Evolutionary conservation across 2,329 filamentous ascomycete genomes (phyloP), one percentile per base, ranked within the genome.

Genomic region (Stagonosporopsis cucurbitacearum): DNA sequence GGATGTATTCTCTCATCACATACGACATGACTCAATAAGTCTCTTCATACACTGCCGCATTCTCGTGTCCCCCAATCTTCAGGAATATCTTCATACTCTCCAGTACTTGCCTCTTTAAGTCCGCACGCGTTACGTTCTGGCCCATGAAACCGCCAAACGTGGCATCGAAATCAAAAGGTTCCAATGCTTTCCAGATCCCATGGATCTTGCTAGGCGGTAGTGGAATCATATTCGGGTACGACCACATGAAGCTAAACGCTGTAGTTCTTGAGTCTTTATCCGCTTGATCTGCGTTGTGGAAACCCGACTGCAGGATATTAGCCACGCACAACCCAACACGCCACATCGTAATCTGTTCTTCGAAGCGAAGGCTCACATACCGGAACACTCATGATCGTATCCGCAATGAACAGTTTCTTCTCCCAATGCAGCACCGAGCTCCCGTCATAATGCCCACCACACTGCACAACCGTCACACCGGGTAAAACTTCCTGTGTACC

Each of bases 381-480:
- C 0, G 89, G 88, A 3, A 89, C 88, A 22, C 87, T 89, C 61
- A 91, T 81, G 43, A 95, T 82, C 3, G 89, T 91, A 75, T 96
- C 91, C 6, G 91, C 90, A 54, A 92, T 82, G 56, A 94, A 82
- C n/a, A 95, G 75, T 37, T 69, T 73, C 45, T 50, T 54, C 37
- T 74, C 68, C 74, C 84, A 90, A 22, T 88, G 81, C 57, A 90
- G 69, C 3, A 92, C 85, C 56, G 89, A 75, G 61, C 86, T 90
- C 0, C 91, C 91, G 0, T 88, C 88, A 66, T 95, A 95, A 77
- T 96, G 91, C 0, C 91, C 91, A 0, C 90, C 90, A 0, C 88
- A 80, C 72, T 91, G 91, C 47, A 94, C 79, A 0, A 84, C 85
- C 28, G 78, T 83, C 3, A 88, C 80, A 0, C 84, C 86, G 0